Base-by-base conservation (phyloP, 228 moss, liverwort and hornwort genomes). In the Sphagnum magellanicum region DNA sequence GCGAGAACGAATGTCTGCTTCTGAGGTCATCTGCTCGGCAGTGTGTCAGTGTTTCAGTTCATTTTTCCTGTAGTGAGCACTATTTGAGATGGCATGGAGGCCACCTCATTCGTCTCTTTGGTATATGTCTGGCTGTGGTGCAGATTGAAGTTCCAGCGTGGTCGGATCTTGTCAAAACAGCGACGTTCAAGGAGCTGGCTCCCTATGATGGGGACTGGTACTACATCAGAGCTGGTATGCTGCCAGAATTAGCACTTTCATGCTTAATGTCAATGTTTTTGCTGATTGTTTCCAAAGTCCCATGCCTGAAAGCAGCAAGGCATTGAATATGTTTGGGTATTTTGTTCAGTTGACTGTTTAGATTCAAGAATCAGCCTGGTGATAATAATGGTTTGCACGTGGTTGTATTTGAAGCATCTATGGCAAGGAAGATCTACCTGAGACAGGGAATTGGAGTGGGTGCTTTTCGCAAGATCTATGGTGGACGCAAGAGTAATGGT, bases 111-210 rank as follows among this genome's bases (percentile, higher is more conserved):
- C 32, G 32, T 32, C 32, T 32, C 32, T 32, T 32, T 32, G 32
- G 32, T 32, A 32, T 32, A 32, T 32, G 32, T 32, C 32, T 32
- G 32, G 32, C 32, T 32, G 32, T 32, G 32, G 66, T 76, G 71
- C 83, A 92, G 90, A 89, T 95, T 63, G 92, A 92, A 74, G 87
- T 92, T 1, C 95, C 95, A 7, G 69, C 80, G 14, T 95, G 95
- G 92, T 89, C 81, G 49, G 95, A 95, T 84, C 87, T 92, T 75
- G 95, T 95, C 74, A 95, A 95, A 84, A 95, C 95, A 6, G 95
- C 88, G 10, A 86, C 95, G 1, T 95, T 90, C 10, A 95, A 95
- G 87, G 95, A 95, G 79, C 90, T 95, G 47, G 95, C 95, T 50
- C 92, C 92, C 10, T 95, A 95, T 79, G 95, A 95, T 67, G 80